Conservation (phyloP, 441 rosid species). For the Viola pubescens region DNA sequence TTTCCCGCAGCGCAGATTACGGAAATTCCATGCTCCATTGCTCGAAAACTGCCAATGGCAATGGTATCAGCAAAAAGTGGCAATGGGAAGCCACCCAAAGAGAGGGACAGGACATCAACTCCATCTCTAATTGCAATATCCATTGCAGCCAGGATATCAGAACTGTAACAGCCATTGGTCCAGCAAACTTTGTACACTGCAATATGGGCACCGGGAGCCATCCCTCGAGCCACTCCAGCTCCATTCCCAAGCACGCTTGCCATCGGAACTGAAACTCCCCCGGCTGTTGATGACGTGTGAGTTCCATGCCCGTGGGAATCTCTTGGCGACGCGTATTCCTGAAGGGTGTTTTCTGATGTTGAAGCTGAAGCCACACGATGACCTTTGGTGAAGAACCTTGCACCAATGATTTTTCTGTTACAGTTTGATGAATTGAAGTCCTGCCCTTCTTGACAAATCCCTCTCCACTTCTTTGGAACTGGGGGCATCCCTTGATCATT, state of each 20-base stretch:
- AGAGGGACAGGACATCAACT: conserved; percentile 64
- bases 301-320: conserved; percentile 92
- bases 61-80: conserved; percentile 70
- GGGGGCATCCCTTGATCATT: conserved; percentile 59
- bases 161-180: conserved; percentile 67
- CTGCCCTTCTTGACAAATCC: conserved; percentile 54
- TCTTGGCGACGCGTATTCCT: conserved; percentile 68
- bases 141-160: conserved; percentile 72
- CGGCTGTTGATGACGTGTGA: conserved; percentile 78
- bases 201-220: conserved; percentile 66
- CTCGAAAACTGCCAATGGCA: conserved; percentile 63
- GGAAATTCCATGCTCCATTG: conserved; percentile 46
- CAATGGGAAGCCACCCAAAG: conserved; percentile 61
- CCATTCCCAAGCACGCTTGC: conserved; percentile 73
- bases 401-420: conserved; percentile 66
- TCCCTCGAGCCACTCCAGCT: conserved; percentile 64
- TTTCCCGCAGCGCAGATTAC: conserved; percentile 68
- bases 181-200: conserved; percentile 76
- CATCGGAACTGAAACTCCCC: conserved; percentile 47
- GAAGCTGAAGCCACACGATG: conserved; percentile 29
- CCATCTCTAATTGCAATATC: conserved; percentile 59
- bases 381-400: conserved; percentile 71
- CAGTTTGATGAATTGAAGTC: conserved; percentile 39
- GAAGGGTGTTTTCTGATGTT: conserved; percentile 33
- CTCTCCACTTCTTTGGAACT: conserved; percentile 61